Evolutionary conservation across 345 rosid genomes (phyloP).

Genomic region (Boechera divaricarpa): DNA sequence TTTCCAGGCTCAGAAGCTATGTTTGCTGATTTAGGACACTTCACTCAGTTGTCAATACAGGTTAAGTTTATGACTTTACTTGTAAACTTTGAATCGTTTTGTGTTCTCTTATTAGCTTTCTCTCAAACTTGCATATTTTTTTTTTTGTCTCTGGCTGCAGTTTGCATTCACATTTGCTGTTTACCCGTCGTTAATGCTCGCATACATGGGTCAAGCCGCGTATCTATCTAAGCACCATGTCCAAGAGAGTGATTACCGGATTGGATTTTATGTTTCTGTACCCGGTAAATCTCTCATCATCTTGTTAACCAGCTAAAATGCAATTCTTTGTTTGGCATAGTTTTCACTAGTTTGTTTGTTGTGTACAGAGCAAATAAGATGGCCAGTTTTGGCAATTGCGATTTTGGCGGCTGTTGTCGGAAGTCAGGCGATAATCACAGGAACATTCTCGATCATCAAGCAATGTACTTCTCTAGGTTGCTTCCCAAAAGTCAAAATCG

Average conservation of each 20-base stretch:
- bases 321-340: conserved; percentile 8
- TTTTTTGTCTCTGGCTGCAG: conserved; percentile 52
- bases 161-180: conserved; percentile 90
- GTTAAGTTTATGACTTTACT: conserved; percentile 41
- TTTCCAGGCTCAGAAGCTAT: conserved; percentile 93
- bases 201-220: conserved; percentile 99
- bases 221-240: conserved; percentile 84
- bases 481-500: conserved; percentile 89
- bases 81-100: background rate
- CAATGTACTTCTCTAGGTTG: conserved; percentile 94
- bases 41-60: conserved; percentile 89
- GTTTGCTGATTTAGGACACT: conserved; percentile 99
- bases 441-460: conserved; percentile 95
- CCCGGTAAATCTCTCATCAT: conserved; percentile 61
- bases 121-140: background rate
- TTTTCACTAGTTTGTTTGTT: conserved; percentile 33
- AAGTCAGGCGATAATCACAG: conserved; percentile 96
- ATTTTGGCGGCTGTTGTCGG: conserved; percentile 97
- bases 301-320: conserved; percentile 9
- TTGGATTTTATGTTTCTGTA: conserved; percentile 95
- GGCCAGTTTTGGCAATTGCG: conserved; percentile 97
- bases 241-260: conserved; percentile 59
- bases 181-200: conserved; percentile 92
- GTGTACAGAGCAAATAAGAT: conserved; percentile 76
- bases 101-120: background rate